Conservation (phyloP, 345 rosid species). For the Pelargonium nanum region DNA sequence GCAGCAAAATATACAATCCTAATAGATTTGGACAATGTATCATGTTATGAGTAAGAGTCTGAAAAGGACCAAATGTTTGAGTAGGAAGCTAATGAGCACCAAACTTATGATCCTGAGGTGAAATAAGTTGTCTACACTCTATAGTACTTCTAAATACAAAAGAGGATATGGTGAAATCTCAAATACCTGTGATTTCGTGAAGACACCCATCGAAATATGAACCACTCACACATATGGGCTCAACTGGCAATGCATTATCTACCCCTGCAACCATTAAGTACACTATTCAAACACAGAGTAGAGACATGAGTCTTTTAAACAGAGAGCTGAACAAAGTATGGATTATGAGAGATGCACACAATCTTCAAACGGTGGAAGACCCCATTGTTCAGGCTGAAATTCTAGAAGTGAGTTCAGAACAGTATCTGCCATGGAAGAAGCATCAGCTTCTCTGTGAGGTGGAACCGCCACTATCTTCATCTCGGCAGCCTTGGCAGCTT, state of each 20-base stretch:
- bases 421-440: conserved; percentile 24
- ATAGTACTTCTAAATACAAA: background rate
- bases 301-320: background rate
- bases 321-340: background rate
- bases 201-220: conserved; percentile 14
- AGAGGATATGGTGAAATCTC: background rate
- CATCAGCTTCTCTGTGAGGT: conserved; percentile 27
- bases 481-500: conserved; percentile 33
- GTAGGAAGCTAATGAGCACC: too few species aligned
- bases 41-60: too few species aligned
- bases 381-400: conserved; percentile 31
- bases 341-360: conserved; percentile 12
- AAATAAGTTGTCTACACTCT: background rate
- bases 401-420: conserved; percentile 31
- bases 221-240: conserved; percentile 19
- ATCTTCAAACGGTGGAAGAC: conserved; percentile 35
- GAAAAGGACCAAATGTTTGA: too few species aligned
- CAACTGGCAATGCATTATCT: conserved; percentile 21
- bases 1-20: background rate
- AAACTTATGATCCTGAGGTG: background rate
- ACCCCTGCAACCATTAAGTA: conserved; percentile 15
- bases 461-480: conserved; percentile 39
- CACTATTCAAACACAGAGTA: background rate
- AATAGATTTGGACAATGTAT: too few species aligned
- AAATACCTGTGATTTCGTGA: conserved; percentile 19